These are phyloP conservation scores for Arxiozyma heterogenica DNA, from an alignment of 1,139 yeast genomes.

Conservation along the genomic window DNA sequence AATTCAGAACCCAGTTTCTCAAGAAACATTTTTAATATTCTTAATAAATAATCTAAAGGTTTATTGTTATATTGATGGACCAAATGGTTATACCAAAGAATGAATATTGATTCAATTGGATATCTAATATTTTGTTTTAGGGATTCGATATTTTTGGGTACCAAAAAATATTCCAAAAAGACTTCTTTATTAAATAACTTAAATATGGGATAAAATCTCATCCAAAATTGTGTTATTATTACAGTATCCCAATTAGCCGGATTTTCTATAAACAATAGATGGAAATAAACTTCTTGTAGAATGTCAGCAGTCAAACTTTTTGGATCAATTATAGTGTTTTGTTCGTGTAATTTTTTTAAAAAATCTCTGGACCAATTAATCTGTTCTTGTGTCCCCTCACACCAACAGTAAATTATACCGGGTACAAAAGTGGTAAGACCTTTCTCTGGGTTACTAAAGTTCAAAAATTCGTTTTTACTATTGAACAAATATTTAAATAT, in stretches of 20 bases:
- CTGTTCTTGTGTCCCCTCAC: slow-evolving; percentile 43
- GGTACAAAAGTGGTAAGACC: slow-evolving; percentile 31
- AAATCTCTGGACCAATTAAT: slow-evolving; percentile 39
- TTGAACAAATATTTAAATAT: slow-evolving; percentile 27
- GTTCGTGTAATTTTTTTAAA: slow-evolving; percentile 22
- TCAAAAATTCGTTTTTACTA: slow-evolving; percentile 22
- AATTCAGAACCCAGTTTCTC: slow-evolving; percentile 35
- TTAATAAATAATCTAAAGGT: slow-evolving; percentile 48
- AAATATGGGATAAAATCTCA: slow-evolving; percentile 36
- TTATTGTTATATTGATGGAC: slow-evolving; percentile 41
- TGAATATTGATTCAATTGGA: slow-evolving; percentile 38
- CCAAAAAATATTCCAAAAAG: slow-evolving; percentile 35
- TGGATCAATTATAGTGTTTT: slow-evolving; percentile 13
- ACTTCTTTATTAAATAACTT: slow-evolving; percentile 35
- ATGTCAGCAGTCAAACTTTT: slow-evolving; percentile 33
- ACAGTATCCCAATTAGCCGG: slow-evolving; percentile 39
- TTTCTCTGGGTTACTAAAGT: slow-evolving; percentile 12
- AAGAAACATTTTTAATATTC: slow-evolving; percentile 39
- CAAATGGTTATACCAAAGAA: slow-evolving; percentile 35
- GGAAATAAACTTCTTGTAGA: slow-evolving; percentile 45
- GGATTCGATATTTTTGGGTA: slow-evolving; percentile 39
- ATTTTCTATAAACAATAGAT: slow-evolving; percentile 46
- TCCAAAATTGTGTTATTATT: slow-evolving; percentile 47
- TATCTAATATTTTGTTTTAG: slow-evolving; percentile 36
- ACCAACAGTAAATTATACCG: slow-evolving; percentile 44